Evolutionary conservation across 1,284 basidiomycete species (phyloP), one percentile per base, ranked within the genome.

Genomic region (Trichosporon sp.): DNA sequence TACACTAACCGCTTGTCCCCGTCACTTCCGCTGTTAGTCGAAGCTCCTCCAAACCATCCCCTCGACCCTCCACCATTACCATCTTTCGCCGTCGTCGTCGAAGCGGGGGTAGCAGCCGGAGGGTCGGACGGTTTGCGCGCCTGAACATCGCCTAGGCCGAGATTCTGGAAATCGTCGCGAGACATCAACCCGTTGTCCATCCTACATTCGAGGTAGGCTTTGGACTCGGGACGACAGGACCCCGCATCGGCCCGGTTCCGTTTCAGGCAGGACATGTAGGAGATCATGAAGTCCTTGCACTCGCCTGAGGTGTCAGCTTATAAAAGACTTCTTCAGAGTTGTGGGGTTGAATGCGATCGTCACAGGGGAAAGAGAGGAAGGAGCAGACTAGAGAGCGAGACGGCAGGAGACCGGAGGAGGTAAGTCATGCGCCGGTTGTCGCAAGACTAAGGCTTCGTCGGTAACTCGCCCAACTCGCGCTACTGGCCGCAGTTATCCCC

Each of bases 131-230:
- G 16, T 3, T 37, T 54, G 51, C 51, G 51, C 19, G 51, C 6
- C 16, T 32, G 21, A 2, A 85, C 83, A 64, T 87, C 85, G 11
- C 85, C 88, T 70, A 96, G 84, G 1, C 95, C 95, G 64, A 97
- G 86, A 78, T 94, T 96, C 74, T 87, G 88, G 90, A 94, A 95
- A 32, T 93, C 90, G 77, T 95, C 94, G 51, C 88, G 88, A 74
- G 92, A 90, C 94, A 97, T 97, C 65, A 97, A 85, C 79, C 79
- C 96, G 94, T 92, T 91, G 80, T 91, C 87, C 96, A 99, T 99
- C 73, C 96, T 86, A 82, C 96, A 99, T 74, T 93, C 90, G 54
- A 98, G 87, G 79, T 98, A 98, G 43, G 91, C 87, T 77, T 90
- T 92, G 79, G 91, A 92, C 76, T 93, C 84, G 46, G 87, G 85